Evolutionary conservation across 2,329 filamentous ascomycete species (phyloP).

Genomic region (Sarocladium oryzae): DNA sequence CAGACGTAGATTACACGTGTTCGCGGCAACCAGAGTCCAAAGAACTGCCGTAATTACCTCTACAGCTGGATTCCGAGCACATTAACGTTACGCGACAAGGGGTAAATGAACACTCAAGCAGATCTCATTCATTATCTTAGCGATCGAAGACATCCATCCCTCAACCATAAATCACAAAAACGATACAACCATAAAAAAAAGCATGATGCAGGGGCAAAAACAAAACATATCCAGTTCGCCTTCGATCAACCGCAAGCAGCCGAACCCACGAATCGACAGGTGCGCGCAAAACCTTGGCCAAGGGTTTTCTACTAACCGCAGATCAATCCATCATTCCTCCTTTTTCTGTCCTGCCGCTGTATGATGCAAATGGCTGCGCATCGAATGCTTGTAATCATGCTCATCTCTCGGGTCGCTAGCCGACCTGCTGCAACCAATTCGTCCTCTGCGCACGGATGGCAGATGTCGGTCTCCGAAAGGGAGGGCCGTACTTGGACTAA

Average conservation of each 20-base stretch:
- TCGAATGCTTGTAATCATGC: background rate
- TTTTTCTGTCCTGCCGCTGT: background rate
- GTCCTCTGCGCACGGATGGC: background rate
- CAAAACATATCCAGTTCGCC: background rate
- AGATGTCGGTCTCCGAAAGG: background rate
- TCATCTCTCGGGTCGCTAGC: background rate
- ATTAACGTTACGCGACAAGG: no score
- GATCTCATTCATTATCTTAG: conserved; percentile 5
- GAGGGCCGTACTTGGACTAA: background rate
- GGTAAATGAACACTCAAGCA: background rate
- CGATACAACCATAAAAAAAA: background rate
- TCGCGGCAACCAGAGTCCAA: no score
- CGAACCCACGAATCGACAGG: background rate
- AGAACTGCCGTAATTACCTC: no score
- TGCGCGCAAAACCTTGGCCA: background rate
- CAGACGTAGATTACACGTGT: no score
- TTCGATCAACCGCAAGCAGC: background rate
- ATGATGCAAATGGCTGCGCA: background rate
- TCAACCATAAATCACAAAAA: background rate
- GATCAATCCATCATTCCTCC: background rate
- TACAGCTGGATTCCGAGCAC: no score
- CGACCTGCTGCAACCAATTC: background rate
- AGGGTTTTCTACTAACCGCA: background rate
- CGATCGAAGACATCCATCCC: background rate
- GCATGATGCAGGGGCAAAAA: no score